Base-by-base conservation (phyloP, 805 yeast species). In the Sugiyamaella floridensis region DNA sequence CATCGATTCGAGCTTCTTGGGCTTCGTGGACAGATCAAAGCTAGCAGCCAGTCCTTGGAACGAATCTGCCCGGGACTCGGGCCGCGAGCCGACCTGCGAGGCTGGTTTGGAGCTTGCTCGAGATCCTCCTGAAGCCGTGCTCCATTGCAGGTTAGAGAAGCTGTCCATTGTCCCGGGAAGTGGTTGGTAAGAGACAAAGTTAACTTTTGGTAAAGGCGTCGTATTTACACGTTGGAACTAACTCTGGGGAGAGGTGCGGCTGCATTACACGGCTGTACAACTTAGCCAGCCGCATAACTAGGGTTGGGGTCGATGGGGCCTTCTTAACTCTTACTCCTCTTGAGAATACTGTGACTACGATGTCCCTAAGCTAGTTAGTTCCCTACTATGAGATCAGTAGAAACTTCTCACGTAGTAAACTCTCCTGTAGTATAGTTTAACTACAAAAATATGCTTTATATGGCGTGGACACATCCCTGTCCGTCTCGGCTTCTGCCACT, bases 1-100 rank as follows among this genome's bases (percentile, higher is more conserved):
- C 63, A 62, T 48, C 16, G 54, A 43, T 40, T 62, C 60, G 41
- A 63, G 58, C n/a, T 59, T 57, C 43, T 55, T 59, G n/a, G 49
- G 48, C 40, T 54, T 45, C 40, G 53, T 53, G 32, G 42, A 18
- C 44, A 52, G 52, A 44, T 49, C 40, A 42, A 66, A 54, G 10
- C 62, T 63, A 15, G 68, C 67, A 47, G 65, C 19, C 43, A 18
- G 12, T 41, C 22, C 19, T 41, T 11, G 12, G 32, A 44, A 40
- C 14, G 50, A 47, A 15, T 45, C 52, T 11, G 34, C 48, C 22
- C 34, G 32, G 7, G 52, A 49, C 47, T 40, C 26, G 16, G 47
- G 46, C 43, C 22, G 40, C 15, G 51, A 34, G n/a, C 49, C 49
- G 10, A 34, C 18, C 2, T 20, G 16, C 26, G 46, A 40, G 16